These are phyloP conservation scores for Nicotiana knightiana DNA, from an alignment of 257 asterid species.

Conservation along the genomic window DNA sequence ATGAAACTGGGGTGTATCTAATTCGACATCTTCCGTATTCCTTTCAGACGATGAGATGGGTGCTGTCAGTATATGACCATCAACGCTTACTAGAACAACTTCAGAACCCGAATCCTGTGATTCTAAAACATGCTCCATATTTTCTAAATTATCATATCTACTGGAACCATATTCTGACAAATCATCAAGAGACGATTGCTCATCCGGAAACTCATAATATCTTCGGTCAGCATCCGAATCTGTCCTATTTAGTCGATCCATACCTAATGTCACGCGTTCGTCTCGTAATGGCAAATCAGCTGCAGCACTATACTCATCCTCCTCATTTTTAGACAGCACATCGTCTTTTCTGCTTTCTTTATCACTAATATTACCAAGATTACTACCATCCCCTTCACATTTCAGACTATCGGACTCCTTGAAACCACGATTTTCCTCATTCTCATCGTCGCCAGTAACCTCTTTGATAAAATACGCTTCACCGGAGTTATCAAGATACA, in stretches of 20 bases:
- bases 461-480: constrained; percentile 86
- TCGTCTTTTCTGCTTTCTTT: constrained; percentile 28
- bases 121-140: constrained; percentile 49
- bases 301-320: constrained; percentile 23
- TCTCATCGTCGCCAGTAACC: constrained; percentile 39
- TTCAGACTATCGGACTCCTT: constrained; percentile 34
- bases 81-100: constrained; percentile 89
- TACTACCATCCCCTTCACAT: constrained; percentile 22
- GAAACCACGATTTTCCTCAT: constrained; percentile 19
- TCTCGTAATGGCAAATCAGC: constrained; percentile 49
- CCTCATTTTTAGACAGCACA: constrained; percentile 31
- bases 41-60: constrained; percentile 69
- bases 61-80: constrained; percentile 83
- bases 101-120: constrained; percentile 58
- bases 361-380: constrained; percentile 17
- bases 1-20: constrained; percentile 63
- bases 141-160: constrained; percentile 53
- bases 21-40: constrained; percentile 46
- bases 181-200: constrained; percentile 56
- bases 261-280: constrained; percentile 57
- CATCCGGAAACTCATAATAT: constrained; percentile 79
- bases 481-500: constrained; percentile 85
- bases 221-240: constrained; percentile 65
- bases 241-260: constrained; percentile 61
- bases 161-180: constrained; percentile 60